phyloP scores from a whole-genome alignment of 2,329 filamentous ascomycete genomes.

The Nothopassalora personata region DNA sequence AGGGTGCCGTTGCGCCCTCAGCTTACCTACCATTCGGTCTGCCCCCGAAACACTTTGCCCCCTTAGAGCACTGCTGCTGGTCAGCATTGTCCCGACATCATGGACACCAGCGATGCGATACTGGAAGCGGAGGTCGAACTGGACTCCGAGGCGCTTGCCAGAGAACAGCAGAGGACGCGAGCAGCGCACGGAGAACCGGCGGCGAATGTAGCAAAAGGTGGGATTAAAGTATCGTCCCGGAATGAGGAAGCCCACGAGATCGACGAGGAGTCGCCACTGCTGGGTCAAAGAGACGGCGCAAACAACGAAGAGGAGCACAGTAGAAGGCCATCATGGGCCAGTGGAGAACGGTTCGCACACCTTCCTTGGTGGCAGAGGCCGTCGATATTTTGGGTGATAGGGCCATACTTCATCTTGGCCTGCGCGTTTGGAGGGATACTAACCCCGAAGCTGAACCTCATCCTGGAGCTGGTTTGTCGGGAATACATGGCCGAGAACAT shows the following conservation, averaged over 20 bases:
- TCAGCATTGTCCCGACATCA: conserved; percentile 8
- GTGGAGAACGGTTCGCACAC: conserved; percentile 50
- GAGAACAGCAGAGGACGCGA: conserved; percentile 12
- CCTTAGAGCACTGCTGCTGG: background rate
- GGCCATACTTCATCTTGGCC: conserved; percentile 74
- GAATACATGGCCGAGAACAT: conserved; percentile 70
- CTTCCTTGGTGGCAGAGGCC: conserved; percentile 60
- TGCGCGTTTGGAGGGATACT: conserved; percentile 80
- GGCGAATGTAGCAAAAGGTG: conserved; percentile 22
- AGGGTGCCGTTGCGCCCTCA: background rate
- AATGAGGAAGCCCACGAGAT: conserved; percentile 9
- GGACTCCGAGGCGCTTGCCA: conserved; percentile 21
- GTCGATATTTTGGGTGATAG: conserved; percentile 74
- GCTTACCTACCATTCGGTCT: background rate
- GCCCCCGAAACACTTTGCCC: background rate
- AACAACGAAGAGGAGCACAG: conserved; percentile 20
- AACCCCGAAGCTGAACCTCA: conserved; percentile 82
- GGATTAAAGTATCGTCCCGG: conserved; percentile 11
- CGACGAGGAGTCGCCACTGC: conserved; percentile 25
- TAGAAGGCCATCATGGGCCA: conserved; percentile 19
- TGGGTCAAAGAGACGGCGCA: conserved; percentile 12
- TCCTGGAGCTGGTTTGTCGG: conserved; percentile 76
- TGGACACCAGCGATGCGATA: conserved; percentile 30
- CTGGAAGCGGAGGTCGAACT: conserved; percentile 32
- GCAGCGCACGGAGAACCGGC: conserved; percentile 16